Base-by-base conservation (phyloP, 1,284 basidiomycete species). In the Melampsora medusae region DNA sequence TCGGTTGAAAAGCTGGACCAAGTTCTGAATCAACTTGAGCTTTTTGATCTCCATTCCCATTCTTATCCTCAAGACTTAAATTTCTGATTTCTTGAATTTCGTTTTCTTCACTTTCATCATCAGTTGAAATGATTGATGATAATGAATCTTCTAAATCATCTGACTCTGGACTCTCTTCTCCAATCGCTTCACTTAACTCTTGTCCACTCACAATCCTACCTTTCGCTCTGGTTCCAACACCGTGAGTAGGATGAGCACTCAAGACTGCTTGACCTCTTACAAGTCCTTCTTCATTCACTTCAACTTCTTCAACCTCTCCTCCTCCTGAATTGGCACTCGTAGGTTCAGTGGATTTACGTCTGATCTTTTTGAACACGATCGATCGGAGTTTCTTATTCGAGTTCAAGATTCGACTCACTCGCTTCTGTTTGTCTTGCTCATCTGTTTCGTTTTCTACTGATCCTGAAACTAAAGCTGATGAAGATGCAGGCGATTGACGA, bases 151-250 rank as follows among this genome's bases (percentile, higher is more conserved):
- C 16, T 53, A 17, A 17, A 53, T 56, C 53, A 56, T 56, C 53
- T 7, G 53, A 56, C 1, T 56, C 17, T 2, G n/a, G 53, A n/a
- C 28, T 28, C 2, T 19, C 60, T 35, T 31, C 33, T 17, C 60
- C 60, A 62, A 62, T 62, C 60, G 28, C 60, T 28, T 35, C 33
- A 62, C 60, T 62, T 12, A 62, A 35, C 6, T 62, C 60, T 22
- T 19, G 60, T 28, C 60, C 60, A 62, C 53, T 56, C 17, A 56
- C 53, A n/a, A 28, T 22, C 14, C 53, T 28, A 28, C n/a, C 60
- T 14, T 35, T 19, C 4, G 60, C 33, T 35, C 17, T 62, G 3
- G 60, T 62, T 17, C 28, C 60, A 17, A 62, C 60, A 33, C 60
- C 33, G 6, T 33, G n/a, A 4, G 22, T 35, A 2, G 60, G 60